These are phyloP conservation scores for Carex sylvatica DNA, from an alignment of 202 grass and related monocot genomes.

Conservation along the genomic window DNA sequence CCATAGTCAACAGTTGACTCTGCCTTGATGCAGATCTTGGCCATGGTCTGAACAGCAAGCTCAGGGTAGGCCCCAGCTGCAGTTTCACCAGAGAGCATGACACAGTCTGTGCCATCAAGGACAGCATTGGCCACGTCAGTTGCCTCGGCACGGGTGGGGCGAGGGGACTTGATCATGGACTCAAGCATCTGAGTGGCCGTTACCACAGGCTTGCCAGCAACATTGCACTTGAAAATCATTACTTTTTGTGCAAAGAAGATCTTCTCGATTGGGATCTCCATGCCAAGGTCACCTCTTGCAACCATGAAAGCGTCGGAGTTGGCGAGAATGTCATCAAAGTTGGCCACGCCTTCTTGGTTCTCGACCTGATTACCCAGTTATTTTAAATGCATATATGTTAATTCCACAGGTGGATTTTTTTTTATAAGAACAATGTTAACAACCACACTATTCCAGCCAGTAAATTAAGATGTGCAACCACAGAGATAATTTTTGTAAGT, in stretches of 20 bases:
- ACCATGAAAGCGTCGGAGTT: slow-evolving; percentile 90
- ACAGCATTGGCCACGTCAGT: slow-evolving; percentile 89
- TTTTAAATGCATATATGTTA: not conserved
- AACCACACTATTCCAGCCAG: no score
- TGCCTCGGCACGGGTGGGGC: slow-evolving; percentile 74
- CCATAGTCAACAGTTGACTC: slow-evolving; percentile 56
- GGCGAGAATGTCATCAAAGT: slow-evolving; percentile 86
- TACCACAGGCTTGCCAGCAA: slow-evolving; percentile 79
- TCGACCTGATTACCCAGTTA: slow-evolving; percentile 45
- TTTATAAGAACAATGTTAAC: not conserved
- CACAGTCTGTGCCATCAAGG: slow-evolving; percentile 77
- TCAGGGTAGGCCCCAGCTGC: slow-evolving; percentile 76
- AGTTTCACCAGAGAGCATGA: slow-evolving; percentile 88
- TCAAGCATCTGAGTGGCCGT: slow-evolving; percentile 93
- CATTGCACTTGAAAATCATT: slow-evolving; percentile 91
- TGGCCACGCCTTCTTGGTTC: slow-evolving; percentile 88
- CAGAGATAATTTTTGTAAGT: not conserved
- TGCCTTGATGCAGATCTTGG: slow-evolving; percentile 63
- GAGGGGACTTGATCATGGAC: slow-evolving; percentile 91
- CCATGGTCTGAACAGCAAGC: slow-evolving; percentile 73
- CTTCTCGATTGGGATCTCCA: slow-evolving; percentile 92
- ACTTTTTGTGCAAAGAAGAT: slow-evolving; percentile 88
- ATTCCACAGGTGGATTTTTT: not conserved
- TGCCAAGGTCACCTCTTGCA: slow-evolving; percentile 76
- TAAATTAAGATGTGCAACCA: not conserved